Conservation (phyloP, 306 rosid species). For the Lagenaria siceraria region DNA sequence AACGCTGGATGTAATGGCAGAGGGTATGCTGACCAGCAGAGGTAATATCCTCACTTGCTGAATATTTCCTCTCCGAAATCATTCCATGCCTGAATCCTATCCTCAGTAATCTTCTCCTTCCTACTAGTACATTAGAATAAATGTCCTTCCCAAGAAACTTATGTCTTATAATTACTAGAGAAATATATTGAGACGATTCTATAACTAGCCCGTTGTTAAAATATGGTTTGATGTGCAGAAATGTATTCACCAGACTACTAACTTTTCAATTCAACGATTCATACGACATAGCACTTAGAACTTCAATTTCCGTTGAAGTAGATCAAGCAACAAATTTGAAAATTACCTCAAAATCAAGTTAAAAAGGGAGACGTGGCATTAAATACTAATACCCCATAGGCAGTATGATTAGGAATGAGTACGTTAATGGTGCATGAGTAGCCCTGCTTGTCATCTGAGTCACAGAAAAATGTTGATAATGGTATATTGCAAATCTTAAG, state of each 20-base stretch:
- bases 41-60: conserved; percentile 24
- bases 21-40: conserved; percentile 23
- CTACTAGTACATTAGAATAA: neutral
- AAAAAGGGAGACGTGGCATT: neutral
- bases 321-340: neutral
- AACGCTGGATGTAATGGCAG: conserved; percentile 22
- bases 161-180: neutral
- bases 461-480: neutral
- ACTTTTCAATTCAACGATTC: neutral
- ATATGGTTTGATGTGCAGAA: neutral
- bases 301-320: neutral
- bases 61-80: neutral
- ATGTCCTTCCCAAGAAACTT: neutral
- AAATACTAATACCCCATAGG: neutral
- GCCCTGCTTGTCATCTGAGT: neutral
- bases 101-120: neutral
- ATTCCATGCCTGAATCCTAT: neutral
- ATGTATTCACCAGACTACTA: neutral
- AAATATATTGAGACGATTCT: neutral
- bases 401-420: neutral
- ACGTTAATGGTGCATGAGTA: neutral
- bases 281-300: neutral
- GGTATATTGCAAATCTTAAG: neutral
- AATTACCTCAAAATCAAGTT: neutral
- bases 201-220: neutral